Evolutionary conservation across 768 basidiomycete species (phyloP).

Genomic region (Russula lepida): DNA sequence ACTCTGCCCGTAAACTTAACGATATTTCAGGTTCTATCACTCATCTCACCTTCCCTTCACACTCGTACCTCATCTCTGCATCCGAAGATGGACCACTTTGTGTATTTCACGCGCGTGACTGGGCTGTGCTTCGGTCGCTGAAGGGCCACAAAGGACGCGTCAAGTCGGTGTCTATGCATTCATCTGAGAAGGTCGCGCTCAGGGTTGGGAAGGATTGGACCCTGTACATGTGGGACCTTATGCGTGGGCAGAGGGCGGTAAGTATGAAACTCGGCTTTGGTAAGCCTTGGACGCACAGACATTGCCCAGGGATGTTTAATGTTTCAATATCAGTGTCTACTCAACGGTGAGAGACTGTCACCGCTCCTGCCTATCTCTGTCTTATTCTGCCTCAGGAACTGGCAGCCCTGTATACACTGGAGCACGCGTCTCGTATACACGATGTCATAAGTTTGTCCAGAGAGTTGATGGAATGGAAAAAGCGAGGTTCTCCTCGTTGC

Average conservation of each 20-base stretch:
- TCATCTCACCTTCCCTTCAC: constrained; percentile 74
- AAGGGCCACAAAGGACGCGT: constrained; percentile 93
- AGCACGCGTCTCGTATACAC: constrained; percentile 77
- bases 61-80: constrained; percentile 83
- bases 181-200: constrained; percentile 83
- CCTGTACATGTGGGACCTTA: constrained; percentile 97
- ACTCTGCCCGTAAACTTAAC: not conserved
- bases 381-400: constrained; percentile 50
- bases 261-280: constrained; percentile 88
- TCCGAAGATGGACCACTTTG: constrained; percentile 90
- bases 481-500: constrained; percentile 73
- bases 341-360: constrained; percentile 46
- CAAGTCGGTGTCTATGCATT: constrained; percentile 86
- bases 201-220: constrained; percentile 87
- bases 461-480: constrained; percentile 42
- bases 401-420: constrained; percentile 61
- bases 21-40: constrained; percentile 74
- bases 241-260: constrained; percentile 85
- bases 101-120: constrained; percentile 89
- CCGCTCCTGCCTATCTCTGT: not conserved
- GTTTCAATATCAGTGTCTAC: constrained; percentile 66
- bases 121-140: constrained; percentile 78
- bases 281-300: constrained; percentile 27
- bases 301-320: not conserved
- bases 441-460: constrained; percentile 68